Evolutionary conservation across 2,329 filamentous ascomycete genomes (phyloP).

Genomic region (Verticillium dahliae): DNA sequence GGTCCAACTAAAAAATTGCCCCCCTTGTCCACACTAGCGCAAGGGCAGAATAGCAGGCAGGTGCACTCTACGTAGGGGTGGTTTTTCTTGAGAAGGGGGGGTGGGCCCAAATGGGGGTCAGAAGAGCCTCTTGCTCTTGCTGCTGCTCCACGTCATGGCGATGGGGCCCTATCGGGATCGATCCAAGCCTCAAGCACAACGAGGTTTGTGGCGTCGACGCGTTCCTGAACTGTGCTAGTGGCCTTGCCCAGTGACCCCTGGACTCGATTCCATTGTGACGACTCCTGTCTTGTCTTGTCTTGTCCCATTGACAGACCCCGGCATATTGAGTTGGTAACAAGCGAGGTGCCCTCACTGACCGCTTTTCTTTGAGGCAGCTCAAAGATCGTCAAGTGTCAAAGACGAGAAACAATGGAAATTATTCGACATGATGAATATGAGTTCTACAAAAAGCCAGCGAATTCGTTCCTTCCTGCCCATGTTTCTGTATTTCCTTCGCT

Average conservation of each 20-base stretch:
- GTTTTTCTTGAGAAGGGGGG: neutral
- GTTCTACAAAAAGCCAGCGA: neutral
- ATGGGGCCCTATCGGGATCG: neutral
- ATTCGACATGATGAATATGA: neutral
- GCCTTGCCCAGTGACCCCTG: neutral
- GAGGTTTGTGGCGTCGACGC: neutral
- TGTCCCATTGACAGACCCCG: neutral
- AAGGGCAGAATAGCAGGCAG: neutral
- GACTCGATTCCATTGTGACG: neutral
- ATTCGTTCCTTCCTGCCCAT: neutral
- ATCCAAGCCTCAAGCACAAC: neutral
- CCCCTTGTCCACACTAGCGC: neutral
- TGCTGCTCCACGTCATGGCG: neutral
- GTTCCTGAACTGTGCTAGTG: neutral
- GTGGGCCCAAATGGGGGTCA: neutral
- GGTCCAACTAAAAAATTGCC: neutral
- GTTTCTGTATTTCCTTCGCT: too few species aligned
- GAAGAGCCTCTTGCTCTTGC: neutral
- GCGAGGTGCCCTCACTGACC: neutral
- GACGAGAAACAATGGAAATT: neutral
- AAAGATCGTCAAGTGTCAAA: neutral
- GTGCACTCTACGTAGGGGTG: neutral
- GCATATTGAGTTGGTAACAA: neutral
- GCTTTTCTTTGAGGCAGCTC: neutral
- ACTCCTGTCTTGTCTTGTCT: neutral